Evolutionary conservation across 768 basidiomycete species (phyloP).

Genomic region (Suillus subalutaceus): DNA sequence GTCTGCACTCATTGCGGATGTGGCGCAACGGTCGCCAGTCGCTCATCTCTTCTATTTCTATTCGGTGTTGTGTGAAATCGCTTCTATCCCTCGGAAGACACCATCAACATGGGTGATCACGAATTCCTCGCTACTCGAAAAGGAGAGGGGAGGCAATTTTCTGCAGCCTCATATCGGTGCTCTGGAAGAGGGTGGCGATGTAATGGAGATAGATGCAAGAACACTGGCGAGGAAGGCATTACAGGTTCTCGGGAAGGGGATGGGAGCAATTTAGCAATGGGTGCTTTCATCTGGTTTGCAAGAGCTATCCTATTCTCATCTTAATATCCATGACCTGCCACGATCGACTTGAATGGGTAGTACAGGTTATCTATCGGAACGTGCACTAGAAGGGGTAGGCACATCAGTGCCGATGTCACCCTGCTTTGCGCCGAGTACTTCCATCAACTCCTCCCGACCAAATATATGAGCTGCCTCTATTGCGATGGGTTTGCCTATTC

Average conservation of each 20-base stretch:
- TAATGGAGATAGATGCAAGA: constrained; percentile 64
- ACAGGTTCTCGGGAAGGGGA: constrained; percentile 70
- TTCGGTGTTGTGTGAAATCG: constrained; percentile 75
- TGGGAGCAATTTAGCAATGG: constrained; percentile 48
- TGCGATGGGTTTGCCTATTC: constrained; percentile 66
- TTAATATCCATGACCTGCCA: not conserved
- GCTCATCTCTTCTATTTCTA: constrained; percentile 93
- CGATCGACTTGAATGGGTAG: not conserved
- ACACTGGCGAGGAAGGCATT: constrained; percentile 68
- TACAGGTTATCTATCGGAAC: not conserved
- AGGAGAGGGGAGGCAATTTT: constrained; percentile 16
- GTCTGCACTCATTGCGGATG: constrained; percentile 63
- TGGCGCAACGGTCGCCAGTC: constrained; percentile 71
- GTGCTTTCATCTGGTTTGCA: not conserved
- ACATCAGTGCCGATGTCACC: constrained; percentile 45
- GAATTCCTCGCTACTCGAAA: constrained; percentile 6
- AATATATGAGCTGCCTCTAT: constrained; percentile 74
- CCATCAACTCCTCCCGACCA: constrained; percentile 56
- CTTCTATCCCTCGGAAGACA: constrained; percentile 66
- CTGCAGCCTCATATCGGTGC: constrained; percentile 26
- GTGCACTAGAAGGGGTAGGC: constrained; percentile 27
- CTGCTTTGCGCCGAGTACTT: constrained; percentile 45
- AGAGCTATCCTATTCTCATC: not conserved
- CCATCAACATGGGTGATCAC: constrained; percentile 66
- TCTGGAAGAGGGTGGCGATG: constrained; percentile 22